These are phyloP conservation scores for Amanita thiersii DNA, from an alignment of 768 basidiomycete genomes.

Conservation along the genomic window DNA sequence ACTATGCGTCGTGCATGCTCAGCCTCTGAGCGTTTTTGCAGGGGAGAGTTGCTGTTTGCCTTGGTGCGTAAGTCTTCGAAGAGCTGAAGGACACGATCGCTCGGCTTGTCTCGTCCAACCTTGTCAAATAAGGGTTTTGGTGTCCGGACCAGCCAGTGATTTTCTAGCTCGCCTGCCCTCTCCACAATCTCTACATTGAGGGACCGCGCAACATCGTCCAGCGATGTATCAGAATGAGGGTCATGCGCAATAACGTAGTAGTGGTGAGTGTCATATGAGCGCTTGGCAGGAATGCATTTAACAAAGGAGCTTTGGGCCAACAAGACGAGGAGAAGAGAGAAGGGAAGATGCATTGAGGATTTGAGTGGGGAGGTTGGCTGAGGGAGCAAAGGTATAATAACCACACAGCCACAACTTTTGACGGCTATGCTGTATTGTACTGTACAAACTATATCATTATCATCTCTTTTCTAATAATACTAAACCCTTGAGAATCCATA, in stretches of 20 bases:
- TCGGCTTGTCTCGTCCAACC: conserved; percentile 22
- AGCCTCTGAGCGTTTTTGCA: conserved; percentile 35
- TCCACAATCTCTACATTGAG: conserved; percentile 85
- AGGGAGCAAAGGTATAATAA: not conserved
- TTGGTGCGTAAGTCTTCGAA: conserved; percentile 37
- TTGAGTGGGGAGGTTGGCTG: not conserved
- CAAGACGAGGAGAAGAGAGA: conserved; percentile 23
- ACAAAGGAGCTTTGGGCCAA: conserved; percentile 20
- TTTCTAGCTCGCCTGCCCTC: conserved; percentile 71
- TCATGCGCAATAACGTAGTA: conserved; percentile 79
- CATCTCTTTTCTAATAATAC: too few species aligned
- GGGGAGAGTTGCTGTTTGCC: conserved; percentile 15
- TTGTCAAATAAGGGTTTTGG: conserved; percentile 26
- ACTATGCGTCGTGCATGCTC: conserved; percentile 35
- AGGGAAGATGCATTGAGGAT: conserved; percentile 22
- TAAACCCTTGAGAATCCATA: too few species aligned
- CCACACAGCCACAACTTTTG: conserved; percentile 11
- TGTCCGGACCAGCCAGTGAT: conserved; percentile 79
- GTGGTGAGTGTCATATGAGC: conserved; percentile 53
- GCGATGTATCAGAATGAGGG: conserved; percentile 40
- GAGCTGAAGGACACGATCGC: conserved; percentile 41
- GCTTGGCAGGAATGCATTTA: conserved; percentile 36
- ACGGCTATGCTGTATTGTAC: not conserved
- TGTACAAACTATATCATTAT: too few species aligned
- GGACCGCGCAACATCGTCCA: conserved; percentile 46